phyloP scores from a whole-genome alignment of 306 rosid genomes.

The Lithocarpus polystachyus region DNA sequence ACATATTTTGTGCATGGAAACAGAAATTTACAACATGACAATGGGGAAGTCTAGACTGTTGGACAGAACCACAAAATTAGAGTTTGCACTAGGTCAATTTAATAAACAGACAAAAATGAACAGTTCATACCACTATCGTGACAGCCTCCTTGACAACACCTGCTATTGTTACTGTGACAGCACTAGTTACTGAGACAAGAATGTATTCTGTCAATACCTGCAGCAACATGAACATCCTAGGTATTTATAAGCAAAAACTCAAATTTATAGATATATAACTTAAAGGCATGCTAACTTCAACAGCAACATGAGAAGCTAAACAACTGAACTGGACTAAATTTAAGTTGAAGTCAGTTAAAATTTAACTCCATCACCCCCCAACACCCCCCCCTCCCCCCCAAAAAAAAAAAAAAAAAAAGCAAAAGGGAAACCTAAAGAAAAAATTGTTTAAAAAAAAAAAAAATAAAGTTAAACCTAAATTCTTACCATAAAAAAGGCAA shows the following conservation, averaged over 20 bases:
- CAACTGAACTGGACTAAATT: neutral
- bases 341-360: neutral
- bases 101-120: slow-evolving; percentile 4
- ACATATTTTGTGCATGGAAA: neutral
- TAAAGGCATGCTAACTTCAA: neutral
- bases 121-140: slow-evolving; percentile 79
- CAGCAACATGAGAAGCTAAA: neutral
- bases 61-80: neutral
- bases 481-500: slow-evolving; percentile 91
- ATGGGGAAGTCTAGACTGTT: neutral
- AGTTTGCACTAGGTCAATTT: neutral
- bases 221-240: slow-evolving; percentile 30
- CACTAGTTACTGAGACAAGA: slow-evolving; percentile 94
- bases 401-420: too few species aligned
- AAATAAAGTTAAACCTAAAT: neutral
- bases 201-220: slow-evolving; percentile 88
- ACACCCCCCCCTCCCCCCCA: neutral
- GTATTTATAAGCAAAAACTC: slow-evolving; percentile 7
- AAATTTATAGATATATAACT: neutral
- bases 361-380: neutral
- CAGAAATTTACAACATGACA: neutral
- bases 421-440: neutral
- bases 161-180: slow-evolving; percentile 93
- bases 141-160: slow-evolving; percentile 98
- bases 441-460: slow-evolving; percentile 5